Percentiles rank a stretch among this genome's conserved stretches.
These are phyloP conservation scores for Hypoxylon sp. DNA, from an alignment of 2,329 filamentous ascomycete species.

Conservation along the genomic window DNA sequence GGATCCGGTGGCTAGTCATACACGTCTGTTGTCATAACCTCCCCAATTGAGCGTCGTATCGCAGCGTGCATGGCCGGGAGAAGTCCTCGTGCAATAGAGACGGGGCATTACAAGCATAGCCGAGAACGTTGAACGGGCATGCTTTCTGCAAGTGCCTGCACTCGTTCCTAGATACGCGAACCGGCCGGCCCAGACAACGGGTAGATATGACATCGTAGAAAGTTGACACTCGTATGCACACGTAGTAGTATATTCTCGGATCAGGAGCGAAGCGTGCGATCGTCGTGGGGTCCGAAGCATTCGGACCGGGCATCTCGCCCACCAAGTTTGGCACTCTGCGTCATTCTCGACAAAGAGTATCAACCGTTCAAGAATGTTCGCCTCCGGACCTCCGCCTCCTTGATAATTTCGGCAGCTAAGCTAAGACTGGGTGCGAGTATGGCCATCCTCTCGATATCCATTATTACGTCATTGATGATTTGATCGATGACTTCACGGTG, in stretches of 20 bases:
- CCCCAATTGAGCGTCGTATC: slow-evolving; percentile 49
- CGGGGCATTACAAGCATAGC: slow-evolving; percentile 47
- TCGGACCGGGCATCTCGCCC: slow-evolving; percentile 38
- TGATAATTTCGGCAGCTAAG: slow-evolving; percentile 83
- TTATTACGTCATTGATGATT: slow-evolving; percentile 83
- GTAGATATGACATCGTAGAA: slow-evolving; percentile 45
- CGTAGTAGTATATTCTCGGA: slow-evolving; percentile 35
- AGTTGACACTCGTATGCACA: slow-evolving; percentile 27
- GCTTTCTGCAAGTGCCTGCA: slow-evolving; percentile 42
- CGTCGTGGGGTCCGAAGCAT: slow-evolving; percentile 36
- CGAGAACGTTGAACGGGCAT: slow-evolving; percentile 39
- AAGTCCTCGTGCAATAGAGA: slow-evolving; percentile 49
- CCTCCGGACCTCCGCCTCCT: slow-evolving; percentile 81
- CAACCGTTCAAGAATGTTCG: slow-evolving; percentile 72
- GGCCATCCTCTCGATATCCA: slow-evolving; percentile 81
- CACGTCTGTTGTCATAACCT: slow-evolving; percentile 29
- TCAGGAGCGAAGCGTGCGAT: slow-evolving; percentile 36
- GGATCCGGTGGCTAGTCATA: slow-evolving; percentile 40
- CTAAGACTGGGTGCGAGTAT: slow-evolving; percentile 82
- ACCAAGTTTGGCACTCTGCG: slow-evolving; percentile 34
- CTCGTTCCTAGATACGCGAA: slow-evolving; percentile 46
- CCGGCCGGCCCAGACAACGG: slow-evolving; percentile 44
- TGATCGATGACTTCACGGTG: slow-evolving; percentile 75
- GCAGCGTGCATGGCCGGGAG: slow-evolving; percentile 50
- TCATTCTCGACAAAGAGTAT: slow-evolving; percentile 46